Evolutionary conservation across 805 yeast species (phyloP).

Genomic region (Candida stauntonica): DNA sequence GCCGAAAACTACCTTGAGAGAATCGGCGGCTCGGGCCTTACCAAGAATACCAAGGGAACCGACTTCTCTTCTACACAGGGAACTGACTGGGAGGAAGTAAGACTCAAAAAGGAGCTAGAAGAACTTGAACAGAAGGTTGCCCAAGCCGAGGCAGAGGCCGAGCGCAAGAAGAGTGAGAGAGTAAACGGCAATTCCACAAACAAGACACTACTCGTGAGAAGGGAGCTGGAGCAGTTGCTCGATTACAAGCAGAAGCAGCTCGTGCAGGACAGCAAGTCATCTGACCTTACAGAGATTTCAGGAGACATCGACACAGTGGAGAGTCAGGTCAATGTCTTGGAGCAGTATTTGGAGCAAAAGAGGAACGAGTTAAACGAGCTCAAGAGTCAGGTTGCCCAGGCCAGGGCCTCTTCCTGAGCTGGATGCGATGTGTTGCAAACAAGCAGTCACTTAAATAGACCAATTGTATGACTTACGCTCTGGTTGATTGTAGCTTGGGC

Average conservation of each 20-base stretch:
- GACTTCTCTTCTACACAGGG: constrained; percentile 65
- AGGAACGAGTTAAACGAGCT: constrained; percentile 54
- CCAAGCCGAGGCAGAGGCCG: constrained; percentile 48
- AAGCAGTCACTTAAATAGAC: no score
- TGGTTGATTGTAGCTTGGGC: no score
- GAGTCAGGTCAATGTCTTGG: constrained; percentile 69
- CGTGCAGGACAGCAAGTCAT: constrained; percentile 29
- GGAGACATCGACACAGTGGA: constrained; percentile 67
- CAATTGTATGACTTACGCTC: no score
- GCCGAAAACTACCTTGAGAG: constrained; percentile 52
- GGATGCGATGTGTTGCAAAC: not conserved
- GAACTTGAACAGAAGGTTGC: constrained; percentile 66
- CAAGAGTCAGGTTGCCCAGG: constrained; percentile 36
- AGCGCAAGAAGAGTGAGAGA: constrained; percentile 32
- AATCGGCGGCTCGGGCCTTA: constrained; percentile 42
- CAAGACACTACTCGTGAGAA: constrained; percentile 35
- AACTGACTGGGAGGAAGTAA: constrained; percentile 92
- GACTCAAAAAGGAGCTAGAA: constrained; percentile 71
- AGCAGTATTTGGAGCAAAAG: constrained; percentile 60
- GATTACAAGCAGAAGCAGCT: constrained; percentile 69
- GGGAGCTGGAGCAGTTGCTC: constrained; percentile 78
- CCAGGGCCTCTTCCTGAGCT: constrained; percentile 6
- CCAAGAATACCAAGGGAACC: constrained; percentile 46
- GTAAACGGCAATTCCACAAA: constrained; percentile 20
- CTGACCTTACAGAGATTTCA: constrained; percentile 46